These are phyloP conservation scores for Aspergillus bridgeri DNA, from an alignment of 495 filamentous ascomycete genomes.

Conservation along the genomic window DNA sequence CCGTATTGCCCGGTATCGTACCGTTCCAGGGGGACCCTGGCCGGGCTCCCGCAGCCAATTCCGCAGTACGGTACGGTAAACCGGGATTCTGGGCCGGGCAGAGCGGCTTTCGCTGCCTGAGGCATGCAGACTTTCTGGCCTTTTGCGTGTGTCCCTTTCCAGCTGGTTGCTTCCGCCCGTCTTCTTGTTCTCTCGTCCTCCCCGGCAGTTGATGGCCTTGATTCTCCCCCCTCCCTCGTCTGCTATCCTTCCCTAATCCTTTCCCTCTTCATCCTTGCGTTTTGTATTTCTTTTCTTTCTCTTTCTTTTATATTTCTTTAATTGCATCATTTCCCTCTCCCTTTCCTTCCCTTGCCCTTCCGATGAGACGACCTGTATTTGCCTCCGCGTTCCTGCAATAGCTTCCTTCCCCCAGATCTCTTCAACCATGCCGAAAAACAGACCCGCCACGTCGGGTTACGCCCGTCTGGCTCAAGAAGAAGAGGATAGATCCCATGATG, in stretches of 20 bases:
- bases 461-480: conserved; percentile 89
- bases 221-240: conserved; percentile 6
- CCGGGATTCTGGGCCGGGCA: neutral
- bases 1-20: conserved; percentile 9
- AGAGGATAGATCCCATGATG: conserved; percentile 53
- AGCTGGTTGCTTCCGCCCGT: too few relatives aligned
- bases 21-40: too few relatives aligned
- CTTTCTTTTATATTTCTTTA: neutral
- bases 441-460: conserved; percentile 84
- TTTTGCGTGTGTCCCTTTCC: neutral
- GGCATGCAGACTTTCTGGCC: neutral
- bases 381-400: conserved; percentile 18
- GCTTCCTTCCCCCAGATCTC: neutral
- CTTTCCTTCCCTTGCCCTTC: conserved; percentile 10
- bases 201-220: conserved; percentile 17
- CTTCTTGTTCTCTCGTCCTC: conserved; percentile 6
- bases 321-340: neutral
- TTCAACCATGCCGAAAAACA: conserved; percentile 47
- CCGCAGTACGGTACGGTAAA: neutral
- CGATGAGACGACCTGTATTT: conserved; percentile 10
- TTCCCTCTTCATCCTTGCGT: neutral
- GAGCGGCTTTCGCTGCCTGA: too few relatives aligned
- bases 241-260: neutral
- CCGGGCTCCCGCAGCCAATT: too few relatives aligned
- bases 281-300: neutral